Evolutionary conservation across 768 basidiomycete species (phyloP), one percentile per base, ranked within the genome.

Genomic region (Ramaria rubella): DNA sequence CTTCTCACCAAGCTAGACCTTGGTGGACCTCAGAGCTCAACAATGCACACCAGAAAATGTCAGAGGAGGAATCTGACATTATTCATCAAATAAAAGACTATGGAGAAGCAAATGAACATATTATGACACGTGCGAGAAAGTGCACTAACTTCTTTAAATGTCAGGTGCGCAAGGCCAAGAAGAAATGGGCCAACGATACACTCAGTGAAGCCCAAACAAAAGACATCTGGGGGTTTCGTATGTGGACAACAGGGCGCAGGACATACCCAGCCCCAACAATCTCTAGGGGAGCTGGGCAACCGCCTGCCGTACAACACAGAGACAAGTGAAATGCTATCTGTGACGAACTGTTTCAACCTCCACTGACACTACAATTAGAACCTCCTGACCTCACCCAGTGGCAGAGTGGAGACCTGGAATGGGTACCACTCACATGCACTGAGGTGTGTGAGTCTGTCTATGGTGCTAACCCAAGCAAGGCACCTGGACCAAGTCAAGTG

Each of bases 1-100:
- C 1, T n/a, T n/a, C n/a, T n/a, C n/a, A n/a, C n/a, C n/a, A n/a
- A n/a, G n/a, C n/a, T n/a, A n/a, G n/a, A n/a, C 26, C 63, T 1
- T 75, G 72, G 74, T 75, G 67, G 69, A 64, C 53, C 7, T 49
- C 57, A 14, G 69, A 70, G 0, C 69, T 77, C 2, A 52, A 52
- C 0, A 49, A 60, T 0, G 30, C 62, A 24, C 64, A 63, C 14
- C 60, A 55, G 8, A 31, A 61, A 4, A 53, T 61, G 0, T 58
- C 33, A 57, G 0, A 26, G 52, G 0, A 33, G 67, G 0, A 49
- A 58, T 19, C 48, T 36, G 1, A 52, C 53, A 42, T 55, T 62
- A 30, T 46, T 42, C 52, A 5, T 15, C 27, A 29, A 62, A 27
- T 52, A 1, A 49, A 29, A 49, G 17, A 6, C 8, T 36, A 33